Evolutionary conservation across 805 yeast species (phyloP).

Genomic region (Torulaspora maleeae): DNA sequence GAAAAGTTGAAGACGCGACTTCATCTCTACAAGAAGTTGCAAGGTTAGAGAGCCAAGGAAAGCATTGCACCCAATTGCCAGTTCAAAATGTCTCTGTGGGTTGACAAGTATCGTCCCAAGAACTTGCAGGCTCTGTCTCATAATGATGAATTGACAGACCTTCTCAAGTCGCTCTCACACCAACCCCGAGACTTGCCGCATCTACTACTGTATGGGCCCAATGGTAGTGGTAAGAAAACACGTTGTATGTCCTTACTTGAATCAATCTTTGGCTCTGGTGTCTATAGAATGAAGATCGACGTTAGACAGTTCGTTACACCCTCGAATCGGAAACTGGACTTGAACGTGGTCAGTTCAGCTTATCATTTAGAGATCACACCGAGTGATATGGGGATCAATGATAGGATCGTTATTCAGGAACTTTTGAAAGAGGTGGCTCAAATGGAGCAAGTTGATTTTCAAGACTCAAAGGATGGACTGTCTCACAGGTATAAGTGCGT

Average conservation of each 20-base stretch:
- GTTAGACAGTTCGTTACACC: slow-evolving; percentile 76
- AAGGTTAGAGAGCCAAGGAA: not conserved
- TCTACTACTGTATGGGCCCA: slow-evolving; percentile 86
- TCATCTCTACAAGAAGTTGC: slow-evolving; percentile 1
- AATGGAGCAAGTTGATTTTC: slow-evolving; percentile 88
- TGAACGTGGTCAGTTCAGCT: slow-evolving; percentile 88
- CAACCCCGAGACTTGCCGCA: slow-evolving; percentile 76
- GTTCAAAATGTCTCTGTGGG: slow-evolving; percentile 82
- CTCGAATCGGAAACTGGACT: slow-evolving; percentile 74
- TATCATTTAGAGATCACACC: slow-evolving; percentile 95
- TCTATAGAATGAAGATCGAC: slow-evolving; percentile 83
- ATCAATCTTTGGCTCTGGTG: slow-evolving; percentile 77
- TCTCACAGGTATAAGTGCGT: slow-evolving; percentile 68
- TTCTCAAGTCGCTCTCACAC: slow-evolving; percentile 47
- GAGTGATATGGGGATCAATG: slow-evolving; percentile 93
- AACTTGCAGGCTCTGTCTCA: slow-evolving; percentile 58
- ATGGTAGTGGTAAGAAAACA: slow-evolving; percentile 96
- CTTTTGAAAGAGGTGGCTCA: slow-evolving; percentile 90
- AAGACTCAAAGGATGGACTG: slow-evolving; percentile 39
- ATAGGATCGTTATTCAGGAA: slow-evolving; percentile 91
- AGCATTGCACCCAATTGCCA: not conserved
- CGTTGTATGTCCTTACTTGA: slow-evolving; percentile 74
- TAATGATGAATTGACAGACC: slow-evolving; percentile 59
- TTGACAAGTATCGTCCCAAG: slow-evolving; percentile 86
- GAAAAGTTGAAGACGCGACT: slow-evolving; percentile 1